Base-by-base conservation (phyloP, 2,329 filamentous ascomycete species). In the Monilinia aucupariae region DNA sequence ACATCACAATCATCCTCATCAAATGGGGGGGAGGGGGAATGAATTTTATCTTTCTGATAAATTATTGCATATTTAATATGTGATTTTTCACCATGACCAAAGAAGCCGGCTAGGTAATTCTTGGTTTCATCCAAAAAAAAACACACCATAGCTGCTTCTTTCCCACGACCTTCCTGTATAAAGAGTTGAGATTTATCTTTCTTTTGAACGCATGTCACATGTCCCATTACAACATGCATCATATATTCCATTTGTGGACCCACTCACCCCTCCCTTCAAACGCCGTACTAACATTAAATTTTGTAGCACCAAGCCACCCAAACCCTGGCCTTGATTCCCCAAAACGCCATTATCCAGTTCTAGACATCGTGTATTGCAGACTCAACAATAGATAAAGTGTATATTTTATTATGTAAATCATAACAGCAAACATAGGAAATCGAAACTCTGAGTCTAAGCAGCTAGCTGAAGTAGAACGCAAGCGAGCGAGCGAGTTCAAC, bases 311-410 rank as follows among this genome's bases (percentile, higher is more conserved):
- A 47, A 54, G 32, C 22, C 32, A 4, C 22, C 3, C 32, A 45
- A 54, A 20, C 12, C 20, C 43, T 27, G 39, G 48, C 15, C 50
- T 27, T 25, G 22, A 6, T 8, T 3, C 52, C 20, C 12, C 30
- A 34, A 39, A 63, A 63, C 61, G 54, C 61, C 61, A 59, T 48
- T 37, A 49, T 34, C 53, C 7, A 63, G 70, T 56, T 41, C 71
- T 73, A 71, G 65, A 73, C 70, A 56, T 45, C 53, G 68, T 71
- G 37, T 39, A 70, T 68, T 54, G 69, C 67, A 64, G n/a, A n/a
- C 3, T 43, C 37, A 48, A 62, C 67, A 68, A 72, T 68, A 71
- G 70, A 71, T 69, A 68, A 64, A 43, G 37, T 20, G 25, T 52
- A 64, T 61, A 52, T 49, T 64, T 54, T 50, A 48, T 51, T 50